phyloP scores from a whole-genome alignment of 2,329 filamentous ascomycete species.

The Alternaria sp. region DNA sequence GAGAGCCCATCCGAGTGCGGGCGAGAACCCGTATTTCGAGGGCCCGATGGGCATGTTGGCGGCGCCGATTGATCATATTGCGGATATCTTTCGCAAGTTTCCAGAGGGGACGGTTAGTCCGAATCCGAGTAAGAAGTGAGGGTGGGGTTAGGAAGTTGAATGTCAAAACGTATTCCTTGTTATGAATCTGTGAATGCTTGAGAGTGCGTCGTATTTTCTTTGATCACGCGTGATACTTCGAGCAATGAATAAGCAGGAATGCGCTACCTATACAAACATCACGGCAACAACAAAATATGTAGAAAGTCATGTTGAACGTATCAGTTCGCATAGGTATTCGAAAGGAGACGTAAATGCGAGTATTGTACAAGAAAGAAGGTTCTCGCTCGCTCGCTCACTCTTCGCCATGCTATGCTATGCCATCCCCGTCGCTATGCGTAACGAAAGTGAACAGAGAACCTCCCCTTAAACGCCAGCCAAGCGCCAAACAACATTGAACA shows the following conservation, averaged over 20 bases:
- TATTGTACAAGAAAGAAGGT: constrained; percentile 2
- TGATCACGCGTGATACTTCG: neutral
- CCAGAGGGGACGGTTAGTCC: constrained; percentile 46
- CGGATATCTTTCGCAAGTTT: constrained; percentile 63
- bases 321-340: neutral
- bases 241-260: neutral
- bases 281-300: neutral
- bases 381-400: neutral
- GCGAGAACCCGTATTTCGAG: constrained; percentile 63
- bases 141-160: neutral
- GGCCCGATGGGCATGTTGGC: constrained; percentile 60
- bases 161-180: neutral
- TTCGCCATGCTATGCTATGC: neutral
- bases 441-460: neutral
- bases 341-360: neutral
- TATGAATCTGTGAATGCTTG: neutral
- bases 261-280: neutral
- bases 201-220: too few relatives aligned
- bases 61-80: constrained; percentile 63
- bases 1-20: constrained; percentile 42
- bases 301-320: neutral
- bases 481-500: neutral
- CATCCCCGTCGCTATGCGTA: neutral
- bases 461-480: neutral
- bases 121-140: constrained; percentile 32